Conservation (phyloP, 1,284 basidiomycete genomes). For the Amylostereum chailletii region DNA sequence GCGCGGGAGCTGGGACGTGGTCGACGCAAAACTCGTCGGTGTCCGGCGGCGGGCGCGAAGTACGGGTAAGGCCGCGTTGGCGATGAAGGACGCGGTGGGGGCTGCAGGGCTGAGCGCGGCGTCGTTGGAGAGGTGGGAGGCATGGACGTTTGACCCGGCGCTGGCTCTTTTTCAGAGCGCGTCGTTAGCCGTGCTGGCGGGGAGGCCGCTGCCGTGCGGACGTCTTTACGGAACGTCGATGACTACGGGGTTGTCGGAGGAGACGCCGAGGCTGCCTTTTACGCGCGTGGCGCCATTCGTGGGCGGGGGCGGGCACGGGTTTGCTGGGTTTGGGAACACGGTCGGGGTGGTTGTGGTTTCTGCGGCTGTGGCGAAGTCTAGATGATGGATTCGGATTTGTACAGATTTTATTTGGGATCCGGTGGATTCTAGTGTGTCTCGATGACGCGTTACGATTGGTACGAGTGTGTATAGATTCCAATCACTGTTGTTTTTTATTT, state of each 20-base stretch:
- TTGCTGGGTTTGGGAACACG: conserved; percentile 77
- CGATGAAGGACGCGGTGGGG: conserved; percentile 12
- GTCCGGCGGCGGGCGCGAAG: conserved; percentile 52
- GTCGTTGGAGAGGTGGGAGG: conserved; percentile 70
- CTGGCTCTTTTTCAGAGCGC: conserved; percentile 39
- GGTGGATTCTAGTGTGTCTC: too few species aligned
- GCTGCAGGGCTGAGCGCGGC: conserved; percentile 45
- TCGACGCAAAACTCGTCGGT: conserved; percentile 47
- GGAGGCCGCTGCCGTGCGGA: conserved; percentile 15
- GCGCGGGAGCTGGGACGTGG: conserved; percentile 66
- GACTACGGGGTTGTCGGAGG: conserved; percentile 9
- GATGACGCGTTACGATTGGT: too few species aligned
- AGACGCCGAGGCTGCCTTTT: conserved; percentile 59
- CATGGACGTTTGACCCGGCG: conserved; percentile 65
- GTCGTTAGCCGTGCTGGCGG: conserved; percentile 36
- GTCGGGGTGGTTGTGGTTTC: conserved; percentile 46
- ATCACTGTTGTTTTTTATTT: too few species aligned
- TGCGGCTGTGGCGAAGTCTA: too few species aligned
- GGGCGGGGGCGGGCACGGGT: conserved; percentile 36
- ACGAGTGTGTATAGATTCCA: too few species aligned
- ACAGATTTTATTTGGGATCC: not conserved
- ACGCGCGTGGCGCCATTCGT: conserved; percentile 63
- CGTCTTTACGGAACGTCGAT: conserved; percentile 15
- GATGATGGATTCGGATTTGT: conserved; percentile 1
- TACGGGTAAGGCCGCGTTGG: conserved; percentile 15